phyloP scores from a whole-genome alignment of 495 filamentous ascomycete genomes.

The Cudoniella acicularis region DNA sequence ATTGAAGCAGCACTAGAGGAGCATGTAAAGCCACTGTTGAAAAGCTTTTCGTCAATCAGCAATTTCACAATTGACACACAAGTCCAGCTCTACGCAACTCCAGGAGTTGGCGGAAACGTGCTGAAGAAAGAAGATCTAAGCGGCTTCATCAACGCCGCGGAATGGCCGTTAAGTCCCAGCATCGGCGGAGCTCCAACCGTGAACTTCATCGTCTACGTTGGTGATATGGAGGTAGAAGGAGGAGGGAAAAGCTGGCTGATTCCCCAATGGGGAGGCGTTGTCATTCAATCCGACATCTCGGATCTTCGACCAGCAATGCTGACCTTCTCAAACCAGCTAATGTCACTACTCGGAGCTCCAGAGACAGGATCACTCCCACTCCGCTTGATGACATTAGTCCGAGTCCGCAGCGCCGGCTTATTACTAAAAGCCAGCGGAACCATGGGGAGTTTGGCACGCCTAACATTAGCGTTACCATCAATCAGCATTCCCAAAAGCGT shows the following conservation, averaged over 20 bases:
- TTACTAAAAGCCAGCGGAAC: slow-evolving; percentile 89
- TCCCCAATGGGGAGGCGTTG: slow-evolving; percentile 93
- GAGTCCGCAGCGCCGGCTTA: slow-evolving; percentile 80
- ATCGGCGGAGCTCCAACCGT: slow-evolving; percentile 90
- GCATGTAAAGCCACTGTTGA: slow-evolving; percentile 77
- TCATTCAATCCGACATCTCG: slow-evolving; percentile 32
- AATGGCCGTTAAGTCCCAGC: slow-evolving; percentile 94
- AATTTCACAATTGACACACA: slow-evolving; percentile 97
- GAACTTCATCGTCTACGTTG: slow-evolving; percentile 90
- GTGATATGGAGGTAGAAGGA: slow-evolving; percentile 60
- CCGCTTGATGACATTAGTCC: slow-evolving; percentile 76
- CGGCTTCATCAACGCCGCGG: slow-evolving; percentile 93
- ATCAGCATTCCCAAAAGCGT: slow-evolving; percentile 89
- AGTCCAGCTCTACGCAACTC: slow-evolving; percentile 85
- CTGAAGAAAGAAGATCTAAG: slow-evolving; percentile 84
- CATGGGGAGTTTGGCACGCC: slow-evolving; percentile 83
- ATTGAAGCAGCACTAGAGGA: slow-evolving; percentile 78
- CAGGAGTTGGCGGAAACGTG: slow-evolving; percentile 64
- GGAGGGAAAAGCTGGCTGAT: slow-evolving; percentile 86
- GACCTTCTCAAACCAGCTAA: slow-evolving; percentile 87
- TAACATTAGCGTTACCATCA: slow-evolving; percentile 78
- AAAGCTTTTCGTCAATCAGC: slow-evolving; percentile 74
- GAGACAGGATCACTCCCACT: slow-evolving; percentile 75
- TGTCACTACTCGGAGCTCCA: slow-evolving; percentile 85
- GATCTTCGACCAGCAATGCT: slow-evolving; percentile 74